Evolutionary conservation across 768 basidiomycete genomes (phyloP).

Genomic region (Holtermannia corniformis): DNA sequence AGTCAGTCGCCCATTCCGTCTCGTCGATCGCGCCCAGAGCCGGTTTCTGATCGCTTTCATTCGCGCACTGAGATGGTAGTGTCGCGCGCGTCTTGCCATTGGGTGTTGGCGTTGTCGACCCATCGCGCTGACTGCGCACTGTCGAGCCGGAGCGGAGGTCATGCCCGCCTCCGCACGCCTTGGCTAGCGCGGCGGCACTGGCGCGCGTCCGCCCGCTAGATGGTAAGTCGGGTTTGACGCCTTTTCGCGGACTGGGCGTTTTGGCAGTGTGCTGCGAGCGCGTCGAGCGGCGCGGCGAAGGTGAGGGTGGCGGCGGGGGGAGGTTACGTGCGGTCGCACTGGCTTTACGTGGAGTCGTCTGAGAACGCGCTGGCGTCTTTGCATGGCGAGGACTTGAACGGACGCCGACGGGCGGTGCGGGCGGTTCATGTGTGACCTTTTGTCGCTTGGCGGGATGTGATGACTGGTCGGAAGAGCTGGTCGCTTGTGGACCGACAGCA

Average conservation of each 20-base stretch:
- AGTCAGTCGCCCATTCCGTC: not conserved
- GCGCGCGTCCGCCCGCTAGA: not conserved
- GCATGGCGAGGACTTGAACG: not conserved
- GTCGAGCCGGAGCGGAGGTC: not conserved
- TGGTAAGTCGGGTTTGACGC: not conserved
- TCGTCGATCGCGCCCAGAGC: too few species aligned
- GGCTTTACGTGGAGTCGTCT: not conserved
- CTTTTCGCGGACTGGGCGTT: not conserved
- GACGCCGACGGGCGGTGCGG: not conserved
- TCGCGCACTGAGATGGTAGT: not conserved
- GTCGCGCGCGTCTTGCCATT: not conserved
- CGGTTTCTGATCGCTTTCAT: too few species aligned
- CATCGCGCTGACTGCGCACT: not conserved
- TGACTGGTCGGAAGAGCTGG: not conserved
- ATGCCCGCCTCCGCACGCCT: not conserved
- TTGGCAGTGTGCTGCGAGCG: not conserved
- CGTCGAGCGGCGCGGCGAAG: not conserved
- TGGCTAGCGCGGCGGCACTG: not conserved
- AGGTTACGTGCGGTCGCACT: not conserved
- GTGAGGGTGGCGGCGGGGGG: not conserved
- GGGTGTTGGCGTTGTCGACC: not conserved
- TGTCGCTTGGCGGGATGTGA: not conserved
- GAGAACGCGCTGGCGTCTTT: not conserved
- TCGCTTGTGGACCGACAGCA: not conserved
- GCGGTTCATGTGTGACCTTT: not conserved